A percentile compares a stretch with the other conserved stretches of the same genome.
Evolutionary conservation across 257 asterid species (phyloP).

Genomic region (Ligustrum vulgare): DNA sequence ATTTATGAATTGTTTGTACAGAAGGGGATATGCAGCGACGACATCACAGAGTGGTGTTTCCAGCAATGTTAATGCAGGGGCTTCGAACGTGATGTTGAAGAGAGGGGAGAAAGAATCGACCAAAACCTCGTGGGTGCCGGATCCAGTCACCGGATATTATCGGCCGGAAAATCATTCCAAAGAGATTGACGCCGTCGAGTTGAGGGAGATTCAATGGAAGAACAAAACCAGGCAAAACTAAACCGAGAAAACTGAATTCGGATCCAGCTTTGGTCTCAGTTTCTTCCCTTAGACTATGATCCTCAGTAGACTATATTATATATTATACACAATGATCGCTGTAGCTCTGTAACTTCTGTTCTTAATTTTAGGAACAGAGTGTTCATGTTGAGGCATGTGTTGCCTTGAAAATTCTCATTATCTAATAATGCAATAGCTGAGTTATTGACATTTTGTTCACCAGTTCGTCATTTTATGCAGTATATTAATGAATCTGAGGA

Average conservation of each 20-base stretch:
- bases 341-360: background rate
- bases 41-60: conserved; percentile 34
- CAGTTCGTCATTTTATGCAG: background rate
- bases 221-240: conserved; percentile 26
- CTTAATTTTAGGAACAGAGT: background rate
- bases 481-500: too few relatives aligned
- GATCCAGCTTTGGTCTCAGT: background rate
- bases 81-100: conserved; percentile 46
- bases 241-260: background rate
- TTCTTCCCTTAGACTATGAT: too few relatives aligned
- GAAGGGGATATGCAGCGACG: conserved; percentile 54
- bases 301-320: background rate
- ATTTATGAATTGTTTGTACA: background rate
- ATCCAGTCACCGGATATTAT: conserved; percentile 61
- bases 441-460: background rate
- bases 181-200: conserved; percentile 54
- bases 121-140: conserved; percentile 60
- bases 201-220: conserved; percentile 42
- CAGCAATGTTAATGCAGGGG: conserved; percentile 26
- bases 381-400: background rate
- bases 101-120: conserved; percentile 35
- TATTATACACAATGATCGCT: background rate
- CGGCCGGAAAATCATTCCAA: conserved; percentile 47
- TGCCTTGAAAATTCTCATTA: background rate
- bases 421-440: background rate